These are phyloP conservation scores for Vishniacozyma victoriae DNA, from an alignment of 768 basidiomycete species.

Conservation along the genomic window DNA sequence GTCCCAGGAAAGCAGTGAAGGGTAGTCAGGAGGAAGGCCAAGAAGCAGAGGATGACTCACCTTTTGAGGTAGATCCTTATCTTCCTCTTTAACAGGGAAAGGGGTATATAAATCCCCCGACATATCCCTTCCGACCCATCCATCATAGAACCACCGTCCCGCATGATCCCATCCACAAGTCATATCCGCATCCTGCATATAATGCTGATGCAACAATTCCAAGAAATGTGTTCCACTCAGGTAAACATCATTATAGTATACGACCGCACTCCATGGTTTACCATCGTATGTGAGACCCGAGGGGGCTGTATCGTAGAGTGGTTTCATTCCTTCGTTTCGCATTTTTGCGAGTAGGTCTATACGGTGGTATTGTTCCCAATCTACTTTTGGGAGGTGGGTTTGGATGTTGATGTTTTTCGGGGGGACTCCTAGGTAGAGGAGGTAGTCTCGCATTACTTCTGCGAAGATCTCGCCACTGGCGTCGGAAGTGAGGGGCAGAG, in stretches of 20 bases:
- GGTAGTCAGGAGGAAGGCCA: neutral
- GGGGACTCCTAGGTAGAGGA: conserved; percentile 33
- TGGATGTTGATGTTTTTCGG: conserved; percentile 38
- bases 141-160: conserved; percentile 44
- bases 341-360: conserved; percentile 43
- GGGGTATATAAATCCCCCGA: conserved; percentile 40
- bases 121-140: conserved; percentile 47
- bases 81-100: conserved; percentile 32
- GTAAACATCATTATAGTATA: conserved; percentile 47
- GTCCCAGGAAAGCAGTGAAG: conserved; percentile 1
- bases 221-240: conserved; percentile 38
- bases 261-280: conserved; percentile 32
- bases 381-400: conserved; percentile 31
- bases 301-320: conserved; percentile 34
- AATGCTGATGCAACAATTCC: conserved; percentile 46
- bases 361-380: conserved; percentile 34
- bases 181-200: conserved; percentile 44
- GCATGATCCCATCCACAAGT: conserved; percentile 47
- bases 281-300: conserved; percentile 28
- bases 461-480: conserved; percentile 34
- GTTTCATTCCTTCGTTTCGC: conserved; percentile 41
- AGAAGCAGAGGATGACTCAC: conserved; percentile 13
- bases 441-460: conserved; percentile 30
- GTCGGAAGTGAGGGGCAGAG: neutral
- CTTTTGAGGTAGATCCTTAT: conserved; percentile 32